Base-by-base conservation (phyloP, 2,329 filamentous ascomycete genomes). In the Aspergillus piperis region DNA sequence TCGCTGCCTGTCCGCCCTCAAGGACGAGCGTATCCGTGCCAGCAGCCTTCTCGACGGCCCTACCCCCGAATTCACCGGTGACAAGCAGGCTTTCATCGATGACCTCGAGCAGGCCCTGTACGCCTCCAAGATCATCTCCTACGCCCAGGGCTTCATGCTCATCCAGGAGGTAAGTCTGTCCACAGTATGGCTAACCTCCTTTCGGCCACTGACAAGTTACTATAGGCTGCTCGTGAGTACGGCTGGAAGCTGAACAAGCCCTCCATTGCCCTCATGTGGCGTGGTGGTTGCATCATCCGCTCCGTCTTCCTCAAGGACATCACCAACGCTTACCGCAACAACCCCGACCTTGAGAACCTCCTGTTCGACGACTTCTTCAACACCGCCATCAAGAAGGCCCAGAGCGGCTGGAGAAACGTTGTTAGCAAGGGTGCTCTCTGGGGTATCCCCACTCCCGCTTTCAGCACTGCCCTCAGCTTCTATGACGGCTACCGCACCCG, bases 231-330 rank as follows among this genome's bases (percentile, higher is more conserved):
- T 80, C 92, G 90, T 81, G 91, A 98, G 80, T 99, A 96, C 84
- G 81, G 82, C 71, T 99, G 95, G 95, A 97, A 97, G 87, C 90
- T 99, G 71, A 97, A 99, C 90, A 98, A 98, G 90, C 95, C 95
- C 68, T 96, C 96, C 73, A 99, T 99, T 75, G 95, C 95, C 72
- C 90, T 99, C 77, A 99, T 99, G 95, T 99, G 95, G 95, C 92
- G 95, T 79, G 95, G 95, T 83, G 95, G 95, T 72, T 99, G 95
- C 87, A 99, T 99, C 74, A 99, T 99, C 83, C 94, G 95, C 80
- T 98, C 95, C 68, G 95, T 99, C 77, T 99, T 99, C 92, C 84
- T 99, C 69, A 98, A 98, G 89, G 94, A 99, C 80, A 99, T 99
- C 83, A 99, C 95, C 72, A 89, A 89, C 68, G 95, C 95, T 57